phyloP scores from a whole-genome alignment of 768 basidiomycete genomes.

The Suillus subluteus region DNA sequence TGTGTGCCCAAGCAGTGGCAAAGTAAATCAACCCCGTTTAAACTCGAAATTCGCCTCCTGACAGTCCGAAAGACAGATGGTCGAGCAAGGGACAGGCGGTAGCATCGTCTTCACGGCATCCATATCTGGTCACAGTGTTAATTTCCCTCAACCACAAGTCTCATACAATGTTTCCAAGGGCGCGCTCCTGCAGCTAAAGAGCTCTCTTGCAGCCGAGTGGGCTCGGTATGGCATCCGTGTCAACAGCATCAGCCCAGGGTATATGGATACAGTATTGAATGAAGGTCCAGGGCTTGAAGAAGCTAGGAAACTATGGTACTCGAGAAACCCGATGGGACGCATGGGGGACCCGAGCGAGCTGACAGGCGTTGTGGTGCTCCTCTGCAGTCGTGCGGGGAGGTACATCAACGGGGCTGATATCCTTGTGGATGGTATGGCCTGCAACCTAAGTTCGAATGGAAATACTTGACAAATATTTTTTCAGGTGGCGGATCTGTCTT shows the following conservation, averaged over 20 bases:
- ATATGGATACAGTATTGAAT: conserved; percentile 48
- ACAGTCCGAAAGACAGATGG: conserved; percentile 40
- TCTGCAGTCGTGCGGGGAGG: conserved; percentile 45
- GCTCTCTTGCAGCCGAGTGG: conserved; percentile 47
- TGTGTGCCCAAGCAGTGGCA: conserved; percentile 46
- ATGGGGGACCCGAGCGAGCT: conserved; percentile 47
- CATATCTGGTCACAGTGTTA: conserved; percentile 44
- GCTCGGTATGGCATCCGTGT: conserved; percentile 44
- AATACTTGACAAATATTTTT: not conserved
- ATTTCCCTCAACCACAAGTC: conserved; percentile 46
- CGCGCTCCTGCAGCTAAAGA: conserved; percentile 42
- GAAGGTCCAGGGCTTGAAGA: conserved; percentile 36
- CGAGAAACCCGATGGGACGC: conserved; percentile 46
- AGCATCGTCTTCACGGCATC: conserved; percentile 47
- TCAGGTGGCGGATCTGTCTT: conserved; percentile 29
- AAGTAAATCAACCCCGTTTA: conserved; percentile 29
- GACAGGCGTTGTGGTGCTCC: conserved; percentile 41
- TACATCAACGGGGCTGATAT: conserved; percentile 50
- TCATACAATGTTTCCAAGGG: conserved; percentile 48
- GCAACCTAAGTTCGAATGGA: not conserved
- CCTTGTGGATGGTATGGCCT: conserved; percentile 42
- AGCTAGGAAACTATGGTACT: conserved; percentile 40
- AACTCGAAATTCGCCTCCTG: not conserved
- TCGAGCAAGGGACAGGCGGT: conserved; percentile 43
- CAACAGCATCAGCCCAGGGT: conserved; percentile 48